Evolutionary conservation across 495 filamentous ascomycete genomes (phyloP).

Genomic region (Podospora sp.): DNA sequence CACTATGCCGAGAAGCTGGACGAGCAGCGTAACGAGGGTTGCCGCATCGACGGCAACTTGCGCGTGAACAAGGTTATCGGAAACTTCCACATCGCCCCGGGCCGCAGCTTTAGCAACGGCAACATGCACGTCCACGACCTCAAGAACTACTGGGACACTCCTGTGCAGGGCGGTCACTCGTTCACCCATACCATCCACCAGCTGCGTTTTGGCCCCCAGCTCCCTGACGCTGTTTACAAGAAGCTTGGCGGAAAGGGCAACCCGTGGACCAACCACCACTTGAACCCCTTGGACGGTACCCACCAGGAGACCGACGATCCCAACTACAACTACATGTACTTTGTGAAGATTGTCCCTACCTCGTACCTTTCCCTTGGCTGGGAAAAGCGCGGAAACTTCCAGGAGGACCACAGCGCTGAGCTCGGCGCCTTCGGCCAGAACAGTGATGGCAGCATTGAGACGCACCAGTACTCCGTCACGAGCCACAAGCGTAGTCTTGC

Average conservation of each 20-base stretch:
- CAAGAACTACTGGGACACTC: slow-evolving; percentile 81
- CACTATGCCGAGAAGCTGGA: slow-evolving; percentile 87
- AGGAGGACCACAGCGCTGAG: slow-evolving; percentile 47
- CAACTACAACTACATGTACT: slow-evolving; percentile 98
- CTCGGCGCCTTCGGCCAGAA: slow-evolving; percentile 66
- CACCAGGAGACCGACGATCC: slow-evolving; percentile 76
- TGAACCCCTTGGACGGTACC: slow-evolving; percentile 88
- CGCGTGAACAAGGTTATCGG: slow-evolving; percentile 97
- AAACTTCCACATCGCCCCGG: slow-evolving; percentile 98
- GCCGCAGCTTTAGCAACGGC: slow-evolving; percentile 87
- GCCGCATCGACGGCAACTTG: slow-evolving; percentile 89
- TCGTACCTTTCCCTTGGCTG: slow-evolving; percentile 90
- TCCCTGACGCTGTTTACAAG: slow-evolving; percentile 72
- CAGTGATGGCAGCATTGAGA: slow-evolving; percentile 81
- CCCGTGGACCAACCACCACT: slow-evolving; percentile 85
- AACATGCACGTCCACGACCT: slow-evolving; percentile 98
- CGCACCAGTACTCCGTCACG: slow-evolving; percentile 96
- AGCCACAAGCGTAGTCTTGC: slow-evolving; percentile 84
- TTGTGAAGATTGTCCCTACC: slow-evolving; percentile 95
- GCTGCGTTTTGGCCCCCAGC: slow-evolving; percentile 89
- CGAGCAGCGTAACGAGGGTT: slow-evolving; percentile 86
- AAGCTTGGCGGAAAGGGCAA: slow-evolving; percentile 57
- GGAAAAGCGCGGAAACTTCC: slow-evolving; percentile 46
- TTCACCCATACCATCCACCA: slow-evolving; percentile 91
- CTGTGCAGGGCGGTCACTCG: slow-evolving; percentile 67